Percentiles rank a stretch among this genome's conserved stretches.
Evolutionary conservation across 2,329 filamentous ascomycete species (phyloP).

Genomic region (Colletotrichum sp.): DNA sequence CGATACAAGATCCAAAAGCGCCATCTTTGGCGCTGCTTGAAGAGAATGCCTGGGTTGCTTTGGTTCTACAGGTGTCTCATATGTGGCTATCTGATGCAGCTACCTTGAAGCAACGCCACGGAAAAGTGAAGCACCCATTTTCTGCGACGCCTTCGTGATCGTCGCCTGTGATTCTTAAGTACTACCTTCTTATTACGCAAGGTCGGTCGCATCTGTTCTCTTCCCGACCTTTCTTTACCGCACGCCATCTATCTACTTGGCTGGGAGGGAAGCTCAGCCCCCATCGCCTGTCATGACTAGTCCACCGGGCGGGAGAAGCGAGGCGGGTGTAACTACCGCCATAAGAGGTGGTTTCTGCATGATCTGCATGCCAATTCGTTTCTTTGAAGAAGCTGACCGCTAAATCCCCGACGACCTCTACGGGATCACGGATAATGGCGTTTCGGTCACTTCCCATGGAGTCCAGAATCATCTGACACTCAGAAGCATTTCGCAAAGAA

Average conservation of each 20-base stretch:
- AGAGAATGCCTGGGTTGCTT: not conserved
- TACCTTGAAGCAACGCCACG: rapidly evolving
- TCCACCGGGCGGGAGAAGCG: not conserved
- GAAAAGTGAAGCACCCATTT: rapidly evolving
- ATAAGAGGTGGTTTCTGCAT: too few relatives aligned
- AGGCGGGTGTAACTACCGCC: too few relatives aligned
- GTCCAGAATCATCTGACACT: not conserved
- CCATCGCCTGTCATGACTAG: rapidly evolving
- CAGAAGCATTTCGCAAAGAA: not conserved
- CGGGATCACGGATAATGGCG: not conserved
- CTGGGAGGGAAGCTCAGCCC: rapidly evolving
- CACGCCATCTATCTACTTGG: rapidly evolving
- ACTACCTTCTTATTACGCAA: rapidly evolving
- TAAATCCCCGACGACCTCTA: too few relatives aligned
- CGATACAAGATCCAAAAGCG: not conserved
- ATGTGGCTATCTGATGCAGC: not conserved
- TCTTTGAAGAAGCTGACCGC: too few relatives aligned
- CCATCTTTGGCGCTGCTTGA: not conserved
- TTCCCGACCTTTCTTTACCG: rapidly evolving
- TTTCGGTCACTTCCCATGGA: not conserved
- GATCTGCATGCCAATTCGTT: too few relatives aligned
- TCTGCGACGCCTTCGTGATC: not conserved
- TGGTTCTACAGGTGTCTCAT: not conserved
- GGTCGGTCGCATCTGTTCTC: rapidly evolving
- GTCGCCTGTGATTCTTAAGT: not conserved